Base-by-base conservation (phyloP, 805 yeast species). In the Helenozyma rhizophorensis region DNA sequence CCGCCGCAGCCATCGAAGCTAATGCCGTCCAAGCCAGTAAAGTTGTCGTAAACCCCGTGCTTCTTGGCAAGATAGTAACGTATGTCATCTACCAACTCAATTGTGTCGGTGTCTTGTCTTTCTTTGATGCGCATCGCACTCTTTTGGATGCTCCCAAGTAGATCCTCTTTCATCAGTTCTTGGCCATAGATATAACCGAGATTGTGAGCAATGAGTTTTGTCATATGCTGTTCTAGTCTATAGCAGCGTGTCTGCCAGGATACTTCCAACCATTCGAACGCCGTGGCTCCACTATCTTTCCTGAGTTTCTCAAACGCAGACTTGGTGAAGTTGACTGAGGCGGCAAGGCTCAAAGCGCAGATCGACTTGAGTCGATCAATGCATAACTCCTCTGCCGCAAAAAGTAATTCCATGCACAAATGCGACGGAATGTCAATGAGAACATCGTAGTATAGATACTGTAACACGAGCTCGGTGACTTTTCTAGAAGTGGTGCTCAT, bases 1-100 rank as follows among this genome's bases (percentile, higher is more conserved):
- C 26, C 26, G 23, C 30, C 29, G 15, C 13, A 9, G 8, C n/a
- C 12, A 9, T 25, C 24, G n/a, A 25, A 30, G 28, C 33, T 21
- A 11, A 31, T 24, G 21, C 33, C 33, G 15, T 49, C 54, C 30
- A 56, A 51, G 25, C 54, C 58, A 17, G 43, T 39, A n/a, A 47
- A 42, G 9, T 49, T 56, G 23, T 51, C 58, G 33, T 41, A 39
- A 6, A 60, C 55, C 1, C 52, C 51, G 34, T 63, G 56, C 43
- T 60, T 61, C 46, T 68, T 64, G 9, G 61, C 48, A 28, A 84
- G 54, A 42, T 78, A 80, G 53, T 70, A 84, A 42, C 88, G 63
- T 9, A 84, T 78, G 58, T 83, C 94, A 55, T 83, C 95, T 17
- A 84, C 65, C 44, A 84, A 60, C 47, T 84, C 95, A 49, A 84